A percentile compares a stretch with the other conserved stretches of the same genome.
Evolutionary conservation across 2,329 filamentous ascomycete genomes (phyloP).

Genomic region (Trichoderma pleuroti): DNA sequence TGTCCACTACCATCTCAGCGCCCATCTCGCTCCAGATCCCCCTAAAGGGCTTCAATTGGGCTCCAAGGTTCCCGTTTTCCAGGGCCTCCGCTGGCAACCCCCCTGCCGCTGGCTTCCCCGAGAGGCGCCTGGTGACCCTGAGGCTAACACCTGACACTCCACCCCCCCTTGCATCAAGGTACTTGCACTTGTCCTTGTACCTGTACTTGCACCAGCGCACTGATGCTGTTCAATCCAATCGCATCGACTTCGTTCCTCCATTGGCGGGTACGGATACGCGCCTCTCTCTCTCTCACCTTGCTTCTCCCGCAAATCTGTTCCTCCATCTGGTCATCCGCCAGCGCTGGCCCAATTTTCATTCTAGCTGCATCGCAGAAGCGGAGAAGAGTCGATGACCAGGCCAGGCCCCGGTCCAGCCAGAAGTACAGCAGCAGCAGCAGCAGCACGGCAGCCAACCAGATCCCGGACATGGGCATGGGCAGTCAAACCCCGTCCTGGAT

Average conservation of each 20-base stretch:
- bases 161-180: neutral
- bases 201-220: too few relatives aligned
- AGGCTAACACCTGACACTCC: neutral
- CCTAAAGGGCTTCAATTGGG: neutral
- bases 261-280: neutral
- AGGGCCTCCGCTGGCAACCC: neutral
- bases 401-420: neutral
- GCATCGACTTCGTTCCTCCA: neutral
- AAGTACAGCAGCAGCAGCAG: too few relatives aligned
- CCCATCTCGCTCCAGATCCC: neutral
- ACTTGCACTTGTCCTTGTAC: neutral
- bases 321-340: neutral
- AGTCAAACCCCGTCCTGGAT: constrained; percentile 12
- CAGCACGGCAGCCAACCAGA: constrained; percentile 7
- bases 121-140: neutral
- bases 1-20: neutral
- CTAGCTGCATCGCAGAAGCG: neutral
- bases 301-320: neutral
- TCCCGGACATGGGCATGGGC: constrained; percentile 10
- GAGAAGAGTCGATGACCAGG: neutral
- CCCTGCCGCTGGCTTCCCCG: neutral
- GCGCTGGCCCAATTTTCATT: constrained; percentile 11
- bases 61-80: neutral
- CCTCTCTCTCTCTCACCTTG: neutral
- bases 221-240: too few relatives aligned